Evolutionary conservation across 352 stramenopile genomes (phyloP), one percentile per base, ranked within the genome.

Genomic region (Phytopythium oedochilum): DNA sequence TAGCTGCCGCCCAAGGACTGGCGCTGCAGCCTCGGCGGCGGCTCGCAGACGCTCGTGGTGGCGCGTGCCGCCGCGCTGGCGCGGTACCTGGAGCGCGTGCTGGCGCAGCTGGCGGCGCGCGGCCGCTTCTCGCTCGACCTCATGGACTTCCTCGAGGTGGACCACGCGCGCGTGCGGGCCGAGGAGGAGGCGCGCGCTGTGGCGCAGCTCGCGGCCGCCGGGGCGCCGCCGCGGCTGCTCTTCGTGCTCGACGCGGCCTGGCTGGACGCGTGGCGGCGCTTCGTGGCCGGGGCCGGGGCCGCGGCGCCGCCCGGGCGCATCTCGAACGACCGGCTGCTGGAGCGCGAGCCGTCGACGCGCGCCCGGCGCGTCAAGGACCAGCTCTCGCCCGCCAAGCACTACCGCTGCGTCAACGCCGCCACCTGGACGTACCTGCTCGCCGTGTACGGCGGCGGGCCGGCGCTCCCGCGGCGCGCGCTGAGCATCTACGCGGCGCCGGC

Each of bases 71-170:
- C 52, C 25, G 43, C 39, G 47, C 55, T 90, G 10, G 66, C 70
- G 0, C 43, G 55, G 15, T 90, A 90, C 52, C 55, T 90, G 23
- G 63, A 65, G 17, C 75, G 80, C 2, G 68, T 90, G 32, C 75
- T 77, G 36, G 60, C 59, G 18, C 64, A 84, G 63, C 59, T 90
- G n/a, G 60, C 68, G 29, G 63, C 68, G 18, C 73, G 77, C 23
- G 69, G 73, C 0, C 61, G 86, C 23, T 90, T 83, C 45, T 88
- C 77, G 0, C 42, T 81, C 1, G 75, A 90, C 61, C 67, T 90
- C 25, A 86, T 88, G 77, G 65, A 64, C 20, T 90, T 88, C 60
- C 66, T 90, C 2, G 80, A 84, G 26, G 75, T 90, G 42, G 73
- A 88, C 48, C 73, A 70, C 47, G 28, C 66, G 29, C 53, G 58